These are phyloP conservation scores for Talaromyces albobiverticillius DNA, from an alignment of 2,329 filamentous ascomycete species.

Conservation along the genomic window DNA sequence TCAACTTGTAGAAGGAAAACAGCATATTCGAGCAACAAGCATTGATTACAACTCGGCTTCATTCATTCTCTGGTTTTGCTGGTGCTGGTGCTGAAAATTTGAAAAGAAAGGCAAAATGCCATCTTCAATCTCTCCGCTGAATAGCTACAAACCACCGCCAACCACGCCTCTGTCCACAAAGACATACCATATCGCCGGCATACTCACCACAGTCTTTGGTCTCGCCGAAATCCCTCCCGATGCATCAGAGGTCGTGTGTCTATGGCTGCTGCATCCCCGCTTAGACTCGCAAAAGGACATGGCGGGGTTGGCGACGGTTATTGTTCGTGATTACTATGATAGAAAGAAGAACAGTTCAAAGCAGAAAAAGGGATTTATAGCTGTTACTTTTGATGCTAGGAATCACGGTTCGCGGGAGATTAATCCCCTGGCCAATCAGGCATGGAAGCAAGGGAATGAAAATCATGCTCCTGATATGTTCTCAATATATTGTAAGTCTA, in stretches of 20 bases:
- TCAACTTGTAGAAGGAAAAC: too few relatives aligned
- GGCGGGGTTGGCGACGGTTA: constrained; percentile 67
- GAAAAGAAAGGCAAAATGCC: constrained; percentile 3
- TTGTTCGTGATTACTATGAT: constrained; percentile 65
- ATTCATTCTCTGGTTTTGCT: too few relatives aligned
- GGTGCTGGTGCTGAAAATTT: too few relatives aligned
- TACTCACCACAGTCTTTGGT: constrained; percentile 77
- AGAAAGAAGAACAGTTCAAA: constrained; percentile 23
- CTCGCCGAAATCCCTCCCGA: constrained; percentile 66
- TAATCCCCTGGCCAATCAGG: constrained; percentile 65
- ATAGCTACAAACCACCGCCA: constrained; percentile 12
- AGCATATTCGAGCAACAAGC: too few relatives aligned
- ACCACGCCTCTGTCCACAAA: constrained; percentile 56
- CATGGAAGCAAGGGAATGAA: constrained; percentile 76
- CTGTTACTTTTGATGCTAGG: constrained; percentile 83
- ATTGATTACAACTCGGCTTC: too few relatives aligned
- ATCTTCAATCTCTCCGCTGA: constrained; percentile 14
- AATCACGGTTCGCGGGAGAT: constrained; percentile 81
- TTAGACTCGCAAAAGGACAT: constrained; percentile 69
- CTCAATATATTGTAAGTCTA: constrained; percentile 61
- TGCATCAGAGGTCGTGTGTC: constrained; percentile 62
- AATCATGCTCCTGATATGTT: constrained; percentile 93
- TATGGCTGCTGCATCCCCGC: constrained; percentile 91
- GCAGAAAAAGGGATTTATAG: constrained; percentile 63
- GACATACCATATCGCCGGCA: constrained; percentile 71